Evolutionary conservation across 805 yeast genomes (phyloP), one percentile per base, ranked within the genome.

Genomic region (Suhomyces emberorum): DNA sequence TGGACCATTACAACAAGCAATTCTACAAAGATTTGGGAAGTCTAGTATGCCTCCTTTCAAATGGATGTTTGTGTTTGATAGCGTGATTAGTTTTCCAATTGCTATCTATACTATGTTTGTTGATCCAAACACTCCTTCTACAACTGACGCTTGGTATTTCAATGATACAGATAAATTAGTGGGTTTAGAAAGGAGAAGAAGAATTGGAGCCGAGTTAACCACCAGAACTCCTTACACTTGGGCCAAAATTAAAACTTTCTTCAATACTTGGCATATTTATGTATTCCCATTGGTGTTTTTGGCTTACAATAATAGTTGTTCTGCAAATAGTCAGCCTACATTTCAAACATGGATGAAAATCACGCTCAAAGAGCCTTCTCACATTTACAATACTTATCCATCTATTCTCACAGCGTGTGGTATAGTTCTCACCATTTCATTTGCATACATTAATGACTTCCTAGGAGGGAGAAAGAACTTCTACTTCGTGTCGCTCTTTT

Each of bases 1-100:
- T 22, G 72, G 72, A 28, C 69, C 70, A 3, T 46, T 67, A 24
- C 70, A 65, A 39, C 62, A 63, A 38, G 47, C 41, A 8, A 42
- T 45, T 15, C 36, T 70, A 20, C 28, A 36, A 3, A 46, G 58
- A 1, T 50, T 53, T 29, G 35, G 38, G 10, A 22, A 49, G 21
- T 39, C 52, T 1, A 15, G 39, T 5, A 9, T 44, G 26, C 48
- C 59, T 4, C 66, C 70, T 3, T 73, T 65, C 56, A 65, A 68
- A 41, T 69, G 72, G 70, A 55, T 72, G 60, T 72, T 72, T 45
- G 61, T 72, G 3, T 49, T 72, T 28, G 77, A 72, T 48, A 75
- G 69, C 1, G 52, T 67, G 12, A 54, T 60, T 15, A 52, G 59
- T n/a, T 32, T 59, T 16, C 63, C 63, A 5, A 52, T 74, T 26